A percentile compares a stretch with the other conserved stretches of the same genome.
phyloP scores from a whole-genome alignment of 2,329 filamentous ascomycete species.

The Pezicula rhizophila region DNA sequence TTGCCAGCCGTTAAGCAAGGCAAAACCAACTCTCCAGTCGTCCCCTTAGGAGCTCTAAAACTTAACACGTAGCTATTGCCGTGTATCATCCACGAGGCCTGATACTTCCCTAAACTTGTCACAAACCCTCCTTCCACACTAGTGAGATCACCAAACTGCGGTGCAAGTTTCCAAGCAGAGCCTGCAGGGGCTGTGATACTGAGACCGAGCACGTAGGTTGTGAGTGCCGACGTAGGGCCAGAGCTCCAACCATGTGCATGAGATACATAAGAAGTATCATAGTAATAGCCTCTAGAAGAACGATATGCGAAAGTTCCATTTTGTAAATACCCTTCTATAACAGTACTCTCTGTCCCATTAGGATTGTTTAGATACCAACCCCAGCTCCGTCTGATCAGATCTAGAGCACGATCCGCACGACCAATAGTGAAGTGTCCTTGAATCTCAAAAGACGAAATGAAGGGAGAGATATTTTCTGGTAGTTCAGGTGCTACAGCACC shows the following conservation, averaged over 20 bases:
- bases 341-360: constrained; percentile 49
- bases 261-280: constrained; percentile 37
- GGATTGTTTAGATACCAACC: constrained; percentile 51
- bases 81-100: constrained; percentile 3
- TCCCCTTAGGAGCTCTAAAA: constrained; percentile 4
- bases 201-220: constrained; percentile 35
- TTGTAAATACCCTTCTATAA: constrained; percentile 49
- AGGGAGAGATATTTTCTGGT: constrained; percentile 48
- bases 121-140: constrained; percentile 31
- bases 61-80: background rate
- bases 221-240: constrained; percentile 37
- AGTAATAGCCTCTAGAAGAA: constrained; percentile 40
- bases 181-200: constrained; percentile 27
- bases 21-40: constrained; percentile 5
- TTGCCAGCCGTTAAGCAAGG: background rate
- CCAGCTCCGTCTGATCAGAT: constrained; percentile 49
- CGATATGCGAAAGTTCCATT: constrained; percentile 52
- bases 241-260: constrained; percentile 41
- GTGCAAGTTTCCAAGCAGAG: constrained; percentile 29
- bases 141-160: constrained; percentile 30
- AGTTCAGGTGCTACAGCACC: constrained; percentile 48
- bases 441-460: constrained; percentile 51
- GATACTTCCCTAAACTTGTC: constrained; percentile 29
- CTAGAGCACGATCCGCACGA: constrained; percentile 41
- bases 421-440: constrained; percentile 44